phyloP scores from a whole-genome alignment of 2,329 filamentous ascomycete species.

The Aspergillus sp. region DNA sequence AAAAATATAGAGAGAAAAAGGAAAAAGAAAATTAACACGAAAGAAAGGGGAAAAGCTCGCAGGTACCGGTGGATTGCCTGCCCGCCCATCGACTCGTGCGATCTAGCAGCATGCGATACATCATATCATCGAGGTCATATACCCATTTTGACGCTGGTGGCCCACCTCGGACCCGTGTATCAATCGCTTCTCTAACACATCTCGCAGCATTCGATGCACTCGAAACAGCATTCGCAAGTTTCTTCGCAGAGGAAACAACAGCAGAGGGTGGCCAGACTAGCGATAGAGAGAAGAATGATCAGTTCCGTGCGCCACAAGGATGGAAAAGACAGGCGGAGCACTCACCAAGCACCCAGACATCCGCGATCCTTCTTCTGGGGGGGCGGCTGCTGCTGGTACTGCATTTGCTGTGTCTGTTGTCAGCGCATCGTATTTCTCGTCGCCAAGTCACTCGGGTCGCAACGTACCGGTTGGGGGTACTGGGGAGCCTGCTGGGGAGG shows the following conservation, averaged over 20 bases:
- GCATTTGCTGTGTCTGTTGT: conserved; percentile 33
- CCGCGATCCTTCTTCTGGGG: conserved; percentile 50
- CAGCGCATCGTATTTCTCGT: background rate
- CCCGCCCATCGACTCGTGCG: background rate
- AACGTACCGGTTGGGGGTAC: conserved; percentile 30
- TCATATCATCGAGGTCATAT: conserved; percentile 24
- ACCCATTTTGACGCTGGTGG: conserved; percentile 13
- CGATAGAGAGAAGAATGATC: background rate
- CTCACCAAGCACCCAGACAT: conserved; percentile 53
- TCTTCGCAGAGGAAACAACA: conserved; percentile 66
- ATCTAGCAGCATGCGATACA: background rate
- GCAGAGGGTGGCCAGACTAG: conserved; percentile 56
- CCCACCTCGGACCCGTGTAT: background rate
- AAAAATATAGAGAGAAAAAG: background rate
- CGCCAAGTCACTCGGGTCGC: background rate
- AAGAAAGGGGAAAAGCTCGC: background rate
- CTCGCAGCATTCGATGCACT: conserved; percentile 57
- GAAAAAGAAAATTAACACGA: background rate
- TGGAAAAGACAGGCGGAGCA: conserved; percentile 6
- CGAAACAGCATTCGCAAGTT: conserved; percentile 63
- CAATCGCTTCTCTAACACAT: conserved; percentile 29
- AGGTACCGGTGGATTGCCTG: background rate
- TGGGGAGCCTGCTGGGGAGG: conserved; percentile 11
- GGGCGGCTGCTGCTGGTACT: conserved; percentile 53
- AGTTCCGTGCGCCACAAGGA: conserved; percentile 2